Conservation (phyloP, 768 basidiomycete species). For the Nevesoporus exiguus region DNA sequence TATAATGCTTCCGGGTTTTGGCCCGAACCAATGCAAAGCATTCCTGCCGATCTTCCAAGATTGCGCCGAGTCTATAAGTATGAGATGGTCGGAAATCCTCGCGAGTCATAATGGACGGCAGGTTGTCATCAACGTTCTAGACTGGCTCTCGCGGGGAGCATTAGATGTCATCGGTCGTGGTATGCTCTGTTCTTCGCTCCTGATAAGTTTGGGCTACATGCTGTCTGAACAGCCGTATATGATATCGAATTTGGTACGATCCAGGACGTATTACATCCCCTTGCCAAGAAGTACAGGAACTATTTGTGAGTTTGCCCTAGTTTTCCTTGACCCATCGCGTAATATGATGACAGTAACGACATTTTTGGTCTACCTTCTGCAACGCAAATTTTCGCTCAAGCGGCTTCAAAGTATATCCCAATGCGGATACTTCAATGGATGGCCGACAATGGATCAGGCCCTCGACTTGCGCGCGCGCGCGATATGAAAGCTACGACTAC, state of each 20-base stretch:
- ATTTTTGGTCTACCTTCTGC: slow-evolving; percentile 11
- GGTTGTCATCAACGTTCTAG: slow-evolving; percentile 17
- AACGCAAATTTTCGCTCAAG: slow-evolving; percentile 6
- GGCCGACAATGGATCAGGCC: background rate
- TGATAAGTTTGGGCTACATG: background rate
- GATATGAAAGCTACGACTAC: background rate
- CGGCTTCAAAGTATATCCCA: slow-evolving; percentile 7
- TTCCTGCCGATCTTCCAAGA: slow-evolving; percentile 49
- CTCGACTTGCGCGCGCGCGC: background rate
- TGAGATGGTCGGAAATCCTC: slow-evolving; percentile 19
- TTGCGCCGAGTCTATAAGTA: slow-evolving; percentile 20
- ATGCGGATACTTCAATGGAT: background rate
- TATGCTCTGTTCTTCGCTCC: slow-evolving; percentile 12
- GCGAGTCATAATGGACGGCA: background rate
- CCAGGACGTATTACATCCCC: slow-evolving; percentile 1
- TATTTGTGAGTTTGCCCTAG: slow-evolving; percentile 1
- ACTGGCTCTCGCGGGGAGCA: slow-evolving; percentile 38
- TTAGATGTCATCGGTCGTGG: slow-evolving; percentile 50
- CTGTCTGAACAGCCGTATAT: slow-evolving; percentile 37
- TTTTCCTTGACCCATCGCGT: background rate
- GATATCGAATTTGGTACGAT: slow-evolving; percentile 30
- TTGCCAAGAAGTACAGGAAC: slow-evolving; percentile 4
- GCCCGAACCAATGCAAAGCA: slow-evolving; percentile 44
- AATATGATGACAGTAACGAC: background rate
- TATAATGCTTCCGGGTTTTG: slow-evolving; percentile 56